Conservation (phyloP, 2,329 filamentous ascomycete genomes). For the Shiraia bambusicola region DNA sequence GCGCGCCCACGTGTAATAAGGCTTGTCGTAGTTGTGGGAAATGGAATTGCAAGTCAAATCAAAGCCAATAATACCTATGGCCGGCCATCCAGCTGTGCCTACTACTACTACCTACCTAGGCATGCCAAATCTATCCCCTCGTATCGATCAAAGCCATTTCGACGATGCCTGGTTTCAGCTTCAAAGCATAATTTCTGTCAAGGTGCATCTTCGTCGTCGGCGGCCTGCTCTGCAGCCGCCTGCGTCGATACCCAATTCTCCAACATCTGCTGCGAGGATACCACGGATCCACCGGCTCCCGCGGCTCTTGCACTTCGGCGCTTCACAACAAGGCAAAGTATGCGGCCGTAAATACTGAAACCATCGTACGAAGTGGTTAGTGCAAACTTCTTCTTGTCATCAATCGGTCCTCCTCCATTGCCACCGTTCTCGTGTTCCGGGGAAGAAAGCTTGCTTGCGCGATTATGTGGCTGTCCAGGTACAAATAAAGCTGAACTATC, state of each 20-base stretch:
- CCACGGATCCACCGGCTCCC: constrained; percentile 18
- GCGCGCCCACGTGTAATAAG: constrained; percentile 30
- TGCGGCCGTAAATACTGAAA: constrained; percentile 91
- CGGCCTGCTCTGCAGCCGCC: constrained; percentile 39
- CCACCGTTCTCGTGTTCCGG: constrained; percentile 22
- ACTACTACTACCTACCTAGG: no score
- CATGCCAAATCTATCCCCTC: no score
- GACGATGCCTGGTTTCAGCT: constrained; percentile 12
- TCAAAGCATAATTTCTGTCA: constrained; percentile 14
- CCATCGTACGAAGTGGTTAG: constrained; percentile 90
- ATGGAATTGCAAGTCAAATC: neutral
- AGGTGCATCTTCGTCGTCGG: constrained; percentile 39
- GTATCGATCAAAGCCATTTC: no score
- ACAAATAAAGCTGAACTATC: constrained; percentile 38
- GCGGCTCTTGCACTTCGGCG: constrained; percentile 54
- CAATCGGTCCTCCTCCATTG: constrained; percentile 50
- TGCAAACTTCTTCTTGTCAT: constrained; percentile 89
- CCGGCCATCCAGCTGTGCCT: no score
- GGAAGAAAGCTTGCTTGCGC: constrained; percentile 15
- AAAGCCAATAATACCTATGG: no score
- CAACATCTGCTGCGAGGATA: constrained; percentile 44
- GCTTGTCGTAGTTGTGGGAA: constrained; percentile 2
- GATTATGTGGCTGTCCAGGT: constrained; percentile 17
- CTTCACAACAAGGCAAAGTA: constrained; percentile 86
- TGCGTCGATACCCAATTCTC: constrained; percentile 49